phyloP scores from a whole-genome alignment of 768 basidiomycete genomes.

The Stropharia rugosoannulata region DNA sequence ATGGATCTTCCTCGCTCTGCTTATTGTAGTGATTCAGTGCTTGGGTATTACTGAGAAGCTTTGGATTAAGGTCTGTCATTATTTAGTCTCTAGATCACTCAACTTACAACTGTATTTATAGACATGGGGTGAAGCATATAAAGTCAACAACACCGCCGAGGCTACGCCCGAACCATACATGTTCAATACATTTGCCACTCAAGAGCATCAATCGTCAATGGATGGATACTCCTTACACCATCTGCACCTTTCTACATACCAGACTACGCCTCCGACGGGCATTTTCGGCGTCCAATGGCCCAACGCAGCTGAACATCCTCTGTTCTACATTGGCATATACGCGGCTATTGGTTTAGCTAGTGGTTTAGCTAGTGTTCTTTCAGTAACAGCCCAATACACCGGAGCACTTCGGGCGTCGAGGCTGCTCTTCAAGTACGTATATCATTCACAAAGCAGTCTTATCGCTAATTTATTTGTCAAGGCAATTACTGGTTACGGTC shows the following conservation, averaged over 20 bases:
- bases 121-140: conserved; percentile 71
- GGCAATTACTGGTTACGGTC: conserved; percentile 62
- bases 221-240: conserved; percentile 28
- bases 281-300: conserved; percentile 40
- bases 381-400: conserved; percentile 50
- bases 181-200: conserved; percentile 34
- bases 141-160: conserved; percentile 8
- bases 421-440: conserved; percentile 32
- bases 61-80: conserved; percentile 65
- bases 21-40: conserved; percentile 52
- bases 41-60: conserved; percentile 60
- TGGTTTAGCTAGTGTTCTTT: conserved; percentile 43
- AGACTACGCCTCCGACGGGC: conserved; percentile 20
- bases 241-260: conserved; percentile 22
- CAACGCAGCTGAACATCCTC: conserved; percentile 50
- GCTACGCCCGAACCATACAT: conserved; percentile 24
- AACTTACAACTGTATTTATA: conserved; percentile 17
- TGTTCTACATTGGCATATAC: conserved; percentile 66
- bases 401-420: conserved; percentile 46
- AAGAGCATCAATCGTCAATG: conserved; percentile 36
- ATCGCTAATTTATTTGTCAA: conserved; percentile 39
- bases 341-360: conserved; percentile 51
- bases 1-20: conserved; percentile 51
- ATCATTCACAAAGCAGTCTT: conserved; percentile 45
- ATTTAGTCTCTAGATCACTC: neutral